Percentiles rank a stretch among this genome's conserved stretches.
These are phyloP conservation scores for Ophiostoma novo-ulmi DNA, from an alignment of 2,329 filamentous ascomycete genomes.

Conservation along the genomic window DNA sequence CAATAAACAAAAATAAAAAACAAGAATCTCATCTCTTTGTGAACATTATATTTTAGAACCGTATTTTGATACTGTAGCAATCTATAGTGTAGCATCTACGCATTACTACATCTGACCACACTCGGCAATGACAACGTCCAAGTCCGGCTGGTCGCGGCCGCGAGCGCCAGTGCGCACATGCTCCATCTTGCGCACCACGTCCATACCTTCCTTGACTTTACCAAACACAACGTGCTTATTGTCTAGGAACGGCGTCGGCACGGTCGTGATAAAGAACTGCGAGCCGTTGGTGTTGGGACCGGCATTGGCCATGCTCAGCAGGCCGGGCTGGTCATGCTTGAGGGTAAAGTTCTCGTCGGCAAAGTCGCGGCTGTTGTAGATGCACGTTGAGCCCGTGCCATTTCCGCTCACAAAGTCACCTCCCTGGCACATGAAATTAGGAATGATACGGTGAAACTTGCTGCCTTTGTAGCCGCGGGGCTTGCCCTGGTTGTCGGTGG, in stretches of 20 bases:
- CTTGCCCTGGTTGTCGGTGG: constrained; percentile 67
- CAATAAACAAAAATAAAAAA: too few species aligned
- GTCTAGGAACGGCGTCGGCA: constrained; percentile 80
- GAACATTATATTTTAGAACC: neutral
- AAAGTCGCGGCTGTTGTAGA: constrained; percentile 74
- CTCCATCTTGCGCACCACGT: constrained; percentile 89
- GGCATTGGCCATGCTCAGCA: constrained; percentile 92
- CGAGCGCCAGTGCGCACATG: constrained; percentile 72
- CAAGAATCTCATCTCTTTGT: too few species aligned
- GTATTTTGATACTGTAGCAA: neutral
- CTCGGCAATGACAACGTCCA: constrained; percentile 78
- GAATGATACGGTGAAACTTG: constrained; percentile 93
- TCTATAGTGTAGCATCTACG: neutral
- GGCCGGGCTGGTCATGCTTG: constrained; percentile 71
- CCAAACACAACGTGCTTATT: constrained; percentile 95
- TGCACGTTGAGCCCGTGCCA: constrained; percentile 80
- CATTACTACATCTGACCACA: constrained; percentile 80
- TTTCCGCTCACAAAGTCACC: constrained; percentile 89
- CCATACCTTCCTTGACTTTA: constrained; percentile 81
- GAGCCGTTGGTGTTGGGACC: constrained; percentile 90
- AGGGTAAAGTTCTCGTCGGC: constrained; percentile 83
- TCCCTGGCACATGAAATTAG: constrained; percentile 95
- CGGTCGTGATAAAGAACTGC: constrained; percentile 96
- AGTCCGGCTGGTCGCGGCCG: constrained; percentile 72
- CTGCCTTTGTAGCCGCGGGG: constrained; percentile 91